Base-by-base conservation (phyloP, 176 grass and related monocot species). In the Cocos nucifera region DNA sequence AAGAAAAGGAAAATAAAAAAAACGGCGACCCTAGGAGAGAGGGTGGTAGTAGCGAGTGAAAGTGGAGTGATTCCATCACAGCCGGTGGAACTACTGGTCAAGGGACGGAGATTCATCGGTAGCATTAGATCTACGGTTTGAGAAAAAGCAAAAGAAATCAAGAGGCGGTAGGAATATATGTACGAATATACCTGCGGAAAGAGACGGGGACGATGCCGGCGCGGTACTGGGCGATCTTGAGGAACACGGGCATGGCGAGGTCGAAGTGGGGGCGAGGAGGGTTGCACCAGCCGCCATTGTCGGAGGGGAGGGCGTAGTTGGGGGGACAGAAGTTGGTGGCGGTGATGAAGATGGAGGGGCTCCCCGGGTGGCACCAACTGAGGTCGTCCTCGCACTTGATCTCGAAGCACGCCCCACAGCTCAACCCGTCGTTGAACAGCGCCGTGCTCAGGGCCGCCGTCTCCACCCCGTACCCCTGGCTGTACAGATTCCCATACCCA, bases 201-300 rank as follows among this genome's bases (percentile, higher is more conserved):
- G 75, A 57, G 16, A 78, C 75, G 9, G 75, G 75, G 19, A 78
- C 75, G 17, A 78, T 78, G 8, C 75, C 75, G 4, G 75, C 75
- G 17, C 75, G 75, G 59, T 78, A 78, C n/a, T 78, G 20, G 3
- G 78, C 78, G 17, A 80, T 26, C 58, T 59, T 69, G 17, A 80
- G 57, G 65, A 80, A 80, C 50, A 80, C 64, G 20, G 78, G 78
- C 78, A 75, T 75, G 64, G 78, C 63, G 71, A 80, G 78, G 23
- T 68, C 71, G 50, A 69, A 75, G 15, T 69, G 78, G 3, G 64
- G 78, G 6, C 71, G 78, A 0, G 75, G 75, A 4, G 75, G 75
- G 65, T 77, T 77, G 75, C 75, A 77, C 75, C 75, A 77, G 18
- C 75, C 75, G 0, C 74, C 74, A 0, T 77, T 56, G 65, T 77